These are phyloP conservation scores for Scenedesmus sp. DNA, from an alignment of 163 green algal species.

Conservation along the genomic window DNA sequence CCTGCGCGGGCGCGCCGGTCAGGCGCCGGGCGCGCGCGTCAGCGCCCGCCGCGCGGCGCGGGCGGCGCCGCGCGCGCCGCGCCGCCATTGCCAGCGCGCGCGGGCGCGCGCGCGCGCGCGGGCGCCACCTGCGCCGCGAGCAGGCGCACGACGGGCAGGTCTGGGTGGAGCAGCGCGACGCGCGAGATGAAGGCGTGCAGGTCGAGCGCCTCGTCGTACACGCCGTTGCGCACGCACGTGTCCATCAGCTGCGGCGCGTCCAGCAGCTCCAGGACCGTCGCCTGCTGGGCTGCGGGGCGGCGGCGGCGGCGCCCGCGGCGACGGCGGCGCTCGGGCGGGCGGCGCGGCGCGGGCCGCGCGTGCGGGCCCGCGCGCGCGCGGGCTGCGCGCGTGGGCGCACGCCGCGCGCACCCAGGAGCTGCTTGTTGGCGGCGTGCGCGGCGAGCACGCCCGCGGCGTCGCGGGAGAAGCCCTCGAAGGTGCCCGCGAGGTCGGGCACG, in stretches of 20 bases:
- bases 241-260: conserved; percentile 97
- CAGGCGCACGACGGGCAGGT: conserved; percentile 70
- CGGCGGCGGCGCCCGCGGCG: not conserved
- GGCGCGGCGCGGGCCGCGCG: too few species aligned
- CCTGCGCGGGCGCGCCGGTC: conserved; percentile 63
- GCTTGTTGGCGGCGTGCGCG: conserved; percentile 70
- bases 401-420: conserved; percentile 60
- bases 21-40: conserved; percentile 27
- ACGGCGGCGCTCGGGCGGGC: conserved; percentile 21
- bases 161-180: conserved; percentile 61
- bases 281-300: conserved; percentile 66
- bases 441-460: conserved; percentile 56
- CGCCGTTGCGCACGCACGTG: conserved; percentile 93
- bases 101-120: too few species aligned
- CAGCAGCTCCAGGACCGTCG: conserved; percentile 87
- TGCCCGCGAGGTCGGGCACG: conserved; percentile 69
- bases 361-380: conserved; percentile 25
- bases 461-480: conserved; percentile 69
- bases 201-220: conserved; percentile 98
- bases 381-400: too few species aligned
- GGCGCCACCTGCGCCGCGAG: conserved; percentile 65
- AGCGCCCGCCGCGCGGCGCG: too few species aligned
- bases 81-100: too few species aligned
- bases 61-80: too few species aligned
- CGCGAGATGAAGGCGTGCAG: conserved; percentile 83